Base-by-base conservation (phyloP, 169 alveolate genomes). In the Plasmodium yoelii region DNA sequence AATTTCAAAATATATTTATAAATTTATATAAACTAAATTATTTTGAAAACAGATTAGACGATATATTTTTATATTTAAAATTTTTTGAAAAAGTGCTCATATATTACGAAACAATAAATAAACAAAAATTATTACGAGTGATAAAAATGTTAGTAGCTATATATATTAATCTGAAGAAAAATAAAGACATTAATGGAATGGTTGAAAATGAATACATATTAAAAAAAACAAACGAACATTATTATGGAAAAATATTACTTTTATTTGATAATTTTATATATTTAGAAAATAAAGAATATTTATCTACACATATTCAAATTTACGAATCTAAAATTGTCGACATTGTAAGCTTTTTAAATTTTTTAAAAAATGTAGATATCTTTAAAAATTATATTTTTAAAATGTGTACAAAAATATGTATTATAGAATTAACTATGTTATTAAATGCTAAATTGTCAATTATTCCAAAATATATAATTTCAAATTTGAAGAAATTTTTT, bases 251-350 rank as follows among this genome's bases (percentile, higher is more conserved):
- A 47, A 28, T 80, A 9, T 47, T 80, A 13, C 61, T 34, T 26
- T 18, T 80, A 46, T 86, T 86, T 65, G 87, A 70, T 47, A 26
- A 64, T 34, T 8, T 86, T 18, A 49, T 86, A 59, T 86, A 69
- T 70, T 86, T 86, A 68, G 87, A 86, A 60, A 60, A 22, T 46
- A 51, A 57, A 28, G 42, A 69, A 70, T 86, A 70, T 51, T 10
- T 86, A 49, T n/a, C 69, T 10, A 86, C 91, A 44, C 51, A 86
- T 73, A 69, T 24, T 46, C 69, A 86, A 42, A 59, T 86, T 59
- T 86, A 86, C 49, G 69, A 68, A 9, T 86, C 91, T 9, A 86
- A 70, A 70, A 70, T 86, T 47, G 22, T 47, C 5, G 91, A 86
- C 46, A 42, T 86, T 60, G 55, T 86, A 69, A 68, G 60, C 44